Evolutionary conservation across 306 rosid species (phyloP).

Genomic region (Dalbergia cochinchinensis): DNA sequence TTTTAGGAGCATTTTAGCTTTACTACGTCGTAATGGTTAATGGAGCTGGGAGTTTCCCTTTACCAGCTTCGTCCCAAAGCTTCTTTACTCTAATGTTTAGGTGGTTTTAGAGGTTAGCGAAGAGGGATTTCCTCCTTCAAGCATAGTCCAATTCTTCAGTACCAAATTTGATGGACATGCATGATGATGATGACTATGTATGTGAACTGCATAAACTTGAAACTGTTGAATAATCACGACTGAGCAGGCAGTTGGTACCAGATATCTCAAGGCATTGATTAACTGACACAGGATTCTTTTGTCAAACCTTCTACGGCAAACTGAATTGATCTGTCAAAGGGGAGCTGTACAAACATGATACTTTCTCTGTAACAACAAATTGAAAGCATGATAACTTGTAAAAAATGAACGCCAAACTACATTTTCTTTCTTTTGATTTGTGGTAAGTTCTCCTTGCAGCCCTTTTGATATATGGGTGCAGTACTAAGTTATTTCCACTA

Average conservation of each 20-base stretch:
- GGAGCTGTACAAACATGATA: slow-evolving; percentile 9
- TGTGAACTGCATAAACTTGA: background rate
- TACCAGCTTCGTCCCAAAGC: background rate
- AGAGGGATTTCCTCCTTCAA: background rate
- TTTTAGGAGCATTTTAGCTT: background rate
- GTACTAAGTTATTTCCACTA: too few relatives aligned
- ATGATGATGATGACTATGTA: too few relatives aligned
- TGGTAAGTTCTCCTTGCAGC: background rate
- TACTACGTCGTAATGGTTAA: too few relatives aligned
- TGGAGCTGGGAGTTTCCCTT: background rate
- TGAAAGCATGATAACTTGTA: background rate
- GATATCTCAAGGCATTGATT: background rate
- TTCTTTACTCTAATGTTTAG: background rate
- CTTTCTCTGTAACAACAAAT: background rate
- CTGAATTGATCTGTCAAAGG: background rate
- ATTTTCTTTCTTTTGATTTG: background rate
- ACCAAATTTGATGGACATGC: background rate
- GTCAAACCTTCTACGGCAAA: background rate
- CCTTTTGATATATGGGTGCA: background rate
- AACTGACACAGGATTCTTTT: background rate
- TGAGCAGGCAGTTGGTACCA: too few relatives aligned
- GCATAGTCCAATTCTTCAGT: background rate
- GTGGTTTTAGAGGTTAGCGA: background rate
- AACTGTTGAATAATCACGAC: too few relatives aligned
- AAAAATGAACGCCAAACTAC: background rate